Percentiles rank a stretch among this genome's conserved stretches.
These are phyloP conservation scores for Singerocomus inundabilis DNA, from an alignment of 1,284 basidiomycete species.

Conservation along the genomic window DNA sequence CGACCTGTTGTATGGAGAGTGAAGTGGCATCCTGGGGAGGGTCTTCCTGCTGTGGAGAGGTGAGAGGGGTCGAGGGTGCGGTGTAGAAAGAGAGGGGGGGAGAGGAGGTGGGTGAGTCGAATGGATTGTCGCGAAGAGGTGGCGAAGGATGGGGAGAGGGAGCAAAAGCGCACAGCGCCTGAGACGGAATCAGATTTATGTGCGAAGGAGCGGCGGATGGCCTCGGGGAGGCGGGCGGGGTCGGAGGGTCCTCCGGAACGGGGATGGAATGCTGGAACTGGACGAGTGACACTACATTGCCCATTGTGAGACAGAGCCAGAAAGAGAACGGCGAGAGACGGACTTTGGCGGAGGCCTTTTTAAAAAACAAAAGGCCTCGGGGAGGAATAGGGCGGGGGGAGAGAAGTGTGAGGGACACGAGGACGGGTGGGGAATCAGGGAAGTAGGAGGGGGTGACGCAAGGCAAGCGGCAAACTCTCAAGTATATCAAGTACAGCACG, in stretches of 20 bases:
- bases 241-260: constrained; percentile 14
- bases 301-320: constrained; percentile 25
- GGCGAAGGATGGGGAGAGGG: constrained; percentile 28
- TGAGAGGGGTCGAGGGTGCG: constrained; percentile 35
- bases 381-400: constrained; percentile 27
- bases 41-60: constrained; percentile 33
- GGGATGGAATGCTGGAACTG: constrained; percentile 29
- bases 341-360: constrained; percentile 27
- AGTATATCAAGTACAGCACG: constrained; percentile 21
- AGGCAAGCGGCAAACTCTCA: constrained; percentile 14
- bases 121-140: constrained; percentile 25
- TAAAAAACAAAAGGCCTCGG: constrained; percentile 18
- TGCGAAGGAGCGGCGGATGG: constrained; percentile 24
- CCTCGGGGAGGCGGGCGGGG: constrained; percentile 17
- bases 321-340: constrained; percentile 10
- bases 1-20: constrained; percentile 22
- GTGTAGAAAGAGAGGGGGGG: constrained; percentile 37
- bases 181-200: constrained; percentile 27
- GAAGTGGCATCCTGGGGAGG: constrained; percentile 23
- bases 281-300: constrained; percentile 35
- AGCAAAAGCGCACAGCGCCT: constrained; percentile 28
- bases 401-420: constrained; percentile 29
- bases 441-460: constrained; percentile 28
- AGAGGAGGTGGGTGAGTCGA: constrained; percentile 34
- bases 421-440: constrained; percentile 24